Evolutionary conservation across 2,329 filamentous ascomycete species (phyloP), one percentile per base, ranked within the genome.

Genomic region (Fusarium gaditjirri): DNA sequence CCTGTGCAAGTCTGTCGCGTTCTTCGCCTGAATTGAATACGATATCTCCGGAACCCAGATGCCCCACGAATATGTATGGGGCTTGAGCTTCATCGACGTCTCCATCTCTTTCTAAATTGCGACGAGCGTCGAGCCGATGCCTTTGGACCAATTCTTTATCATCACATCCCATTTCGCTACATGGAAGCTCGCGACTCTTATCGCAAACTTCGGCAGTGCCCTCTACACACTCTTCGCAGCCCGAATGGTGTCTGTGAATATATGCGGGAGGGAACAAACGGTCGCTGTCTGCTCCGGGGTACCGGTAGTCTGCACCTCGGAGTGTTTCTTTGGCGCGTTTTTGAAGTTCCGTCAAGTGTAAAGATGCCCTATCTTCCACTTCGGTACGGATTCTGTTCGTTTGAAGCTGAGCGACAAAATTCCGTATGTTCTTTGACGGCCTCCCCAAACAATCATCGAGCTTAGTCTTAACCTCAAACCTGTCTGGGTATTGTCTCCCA

Each of bases 11-110:
- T 1, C 44, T 38, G 44, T 85, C 83, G 13, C 84, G 78, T 8
- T 79, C 70, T 13, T 75, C 47, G 2, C 77, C 81, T 4, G 78
- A 79, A 29, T 81, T 83, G 59, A 84, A 77, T 2, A 85, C 79
- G 3, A 60, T 76, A 29, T 85, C 78, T 8, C 77, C 82, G 0
- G 82, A 84, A 1, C 77, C 83, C 2, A 85, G 70, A 0, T 66
- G 71, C 0, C 84, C 83, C 16, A 84, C 73, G 31, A 83, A 80
- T 0, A 85, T 62, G 0, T 16, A 35, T 0, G 70, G 72, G 4
- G 19, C 42, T 27, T 56, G 63, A 4, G 59, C 46, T 19, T 52
- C 49, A 3, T 44, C 25, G 8, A 21, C 12, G 8, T 23, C 9
- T 6, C 41, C n/a, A 5, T 11, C 7, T 13, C 5, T 19, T 16